Percentiles rank a stretch among this genome's conserved stretches.
phyloP scores from a whole-genome alignment of 768 basidiomycete genomes.

The Xerocomus brunneocitrinus region DNA sequence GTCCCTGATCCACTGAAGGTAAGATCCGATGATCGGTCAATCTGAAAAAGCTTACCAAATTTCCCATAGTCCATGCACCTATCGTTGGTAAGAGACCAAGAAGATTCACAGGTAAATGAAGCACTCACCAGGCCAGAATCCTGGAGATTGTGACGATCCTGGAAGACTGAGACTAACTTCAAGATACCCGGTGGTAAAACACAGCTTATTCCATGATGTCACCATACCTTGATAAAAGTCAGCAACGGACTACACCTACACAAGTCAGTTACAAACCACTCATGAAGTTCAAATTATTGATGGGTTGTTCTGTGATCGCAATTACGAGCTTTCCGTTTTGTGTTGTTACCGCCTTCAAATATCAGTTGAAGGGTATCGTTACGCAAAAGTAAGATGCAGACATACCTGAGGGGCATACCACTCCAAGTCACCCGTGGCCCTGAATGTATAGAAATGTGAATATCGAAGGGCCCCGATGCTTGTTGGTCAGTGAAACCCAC shows the following conservation, averaged over 20 bases:
- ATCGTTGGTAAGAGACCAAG: slow-evolving; percentile 1
- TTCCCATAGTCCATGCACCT: slow-evolving; percentile 78
- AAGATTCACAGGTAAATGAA: slow-evolving; percentile 14
- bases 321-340: slow-evolving; percentile 74
- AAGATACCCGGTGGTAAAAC: slow-evolving; percentile 89
- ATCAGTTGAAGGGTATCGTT: not conserved
- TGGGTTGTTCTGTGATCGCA: slow-evolving; percentile 64
- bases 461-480: not conserved
- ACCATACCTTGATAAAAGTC: slow-evolving; percentile 50
- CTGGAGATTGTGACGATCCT: slow-evolving; percentile 54
- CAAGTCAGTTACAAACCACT: slow-evolving; percentile 48
- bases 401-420: slow-evolving; percentile 77
- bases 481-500: slow-evolving; percentile 26
- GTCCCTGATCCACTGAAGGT: slow-evolving; percentile 44
- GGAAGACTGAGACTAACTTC: slow-evolving; percentile 80
- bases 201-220: slow-evolving; percentile 90
- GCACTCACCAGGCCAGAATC: slow-evolving; percentile 80
- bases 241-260: not conserved
- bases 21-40: slow-evolving; percentile 4
- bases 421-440: slow-evolving; percentile 71
- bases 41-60: slow-evolving; percentile 34
- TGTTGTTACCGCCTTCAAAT: slow-evolving; percentile 60
- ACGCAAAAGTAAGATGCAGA: slow-evolving; percentile 1
- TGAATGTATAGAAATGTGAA: slow-evolving; percentile 16
- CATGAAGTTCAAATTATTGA: slow-evolving; percentile 79